Evolutionary conservation across 169 alveolate genomes (phyloP).

Genomic region (Plasmodium vivax): DNA sequence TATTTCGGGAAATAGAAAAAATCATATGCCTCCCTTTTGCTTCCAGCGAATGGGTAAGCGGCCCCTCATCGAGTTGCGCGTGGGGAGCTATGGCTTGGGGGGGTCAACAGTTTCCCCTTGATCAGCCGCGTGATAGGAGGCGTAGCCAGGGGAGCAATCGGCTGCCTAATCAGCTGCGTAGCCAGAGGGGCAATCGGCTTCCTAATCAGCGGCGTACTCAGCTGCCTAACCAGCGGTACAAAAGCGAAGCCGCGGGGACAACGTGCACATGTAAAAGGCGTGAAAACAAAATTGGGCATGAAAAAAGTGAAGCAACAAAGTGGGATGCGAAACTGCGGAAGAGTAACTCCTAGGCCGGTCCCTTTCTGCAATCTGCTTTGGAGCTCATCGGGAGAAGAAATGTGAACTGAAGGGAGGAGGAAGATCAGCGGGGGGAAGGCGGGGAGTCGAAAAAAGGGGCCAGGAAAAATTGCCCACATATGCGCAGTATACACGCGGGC

Average conservation of each 20-base stretch:
- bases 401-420: not conserved
- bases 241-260: not conserved
- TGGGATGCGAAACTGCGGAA: not conserved
- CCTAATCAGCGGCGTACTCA: not conserved
- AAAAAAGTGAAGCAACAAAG: not conserved
- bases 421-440: not conserved
- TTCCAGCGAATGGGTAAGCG: not conserved
- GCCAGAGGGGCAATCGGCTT: not conserved
- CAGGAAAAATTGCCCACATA: not conserved
- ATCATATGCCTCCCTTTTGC: not conserved
- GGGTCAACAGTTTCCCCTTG: not conserved
- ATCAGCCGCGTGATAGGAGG: too few species aligned
- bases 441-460: not conserved
- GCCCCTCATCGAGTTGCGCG: not conserved
- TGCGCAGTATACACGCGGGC: not conserved
- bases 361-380: not conserved
- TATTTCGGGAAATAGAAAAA: not conserved
- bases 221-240: not conserved
- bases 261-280: not conserved
- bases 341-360: not conserved
- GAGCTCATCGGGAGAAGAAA: not conserved
- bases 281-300: not conserved
- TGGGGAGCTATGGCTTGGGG: not conserved
- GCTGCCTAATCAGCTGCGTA: too few species aligned
- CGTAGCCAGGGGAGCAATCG: not conserved